Evolutionary conservation across 2,329 filamentous ascomycete genomes (phyloP), one percentile per base, ranked within the genome.

Genomic region (Ascochyta rabiei): DNA sequence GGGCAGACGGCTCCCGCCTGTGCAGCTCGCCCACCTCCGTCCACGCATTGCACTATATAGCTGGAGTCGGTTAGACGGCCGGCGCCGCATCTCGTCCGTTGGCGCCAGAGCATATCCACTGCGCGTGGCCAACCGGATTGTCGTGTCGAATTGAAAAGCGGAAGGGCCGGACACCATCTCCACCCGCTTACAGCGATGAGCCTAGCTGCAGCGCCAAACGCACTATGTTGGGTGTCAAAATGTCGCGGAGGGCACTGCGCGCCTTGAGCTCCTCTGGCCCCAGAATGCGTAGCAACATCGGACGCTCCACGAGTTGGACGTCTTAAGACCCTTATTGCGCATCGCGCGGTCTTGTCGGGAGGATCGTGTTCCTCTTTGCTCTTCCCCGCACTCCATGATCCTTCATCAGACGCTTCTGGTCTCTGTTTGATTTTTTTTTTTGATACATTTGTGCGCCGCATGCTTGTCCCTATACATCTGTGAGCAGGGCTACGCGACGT

Each of bases 171-270:
- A 18, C n/a, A 23, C 5, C 52, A 40, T 46, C 38, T 54, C 47
- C 50, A 58, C 51, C 30, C 46, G 39, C 40, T 48, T 24, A 46
- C 30, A 42, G 16, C 56, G 42, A 53, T 57, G 48, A 44, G 24
- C 35, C 54, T 49, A 49, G 49, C 18, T 49, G 21, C 15, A 34
- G 7, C 42, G 39, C 24, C 45, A 48, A 51, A 50, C 46, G 26
- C 49, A 49, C 48, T 53, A 56, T 48, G 39, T 53, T 53, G 42
- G 46, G 49, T 56, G 49, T 59, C 49, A 54, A 48, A 33, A 15
- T 35, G 44, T 34, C 51, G 31, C 21, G 46, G 48, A 56, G 44
- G 40, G 30, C 23, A 44, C 28, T 48, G 38, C 30, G 6, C 16
- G 38, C 37, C 15, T 24, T 48, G 31, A 21, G 31, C 39, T 57